Evolutionary conservation across 2,329 filamentous ascomycete species (phyloP).

Genomic region (Trichophyton verrucosum): DNA sequence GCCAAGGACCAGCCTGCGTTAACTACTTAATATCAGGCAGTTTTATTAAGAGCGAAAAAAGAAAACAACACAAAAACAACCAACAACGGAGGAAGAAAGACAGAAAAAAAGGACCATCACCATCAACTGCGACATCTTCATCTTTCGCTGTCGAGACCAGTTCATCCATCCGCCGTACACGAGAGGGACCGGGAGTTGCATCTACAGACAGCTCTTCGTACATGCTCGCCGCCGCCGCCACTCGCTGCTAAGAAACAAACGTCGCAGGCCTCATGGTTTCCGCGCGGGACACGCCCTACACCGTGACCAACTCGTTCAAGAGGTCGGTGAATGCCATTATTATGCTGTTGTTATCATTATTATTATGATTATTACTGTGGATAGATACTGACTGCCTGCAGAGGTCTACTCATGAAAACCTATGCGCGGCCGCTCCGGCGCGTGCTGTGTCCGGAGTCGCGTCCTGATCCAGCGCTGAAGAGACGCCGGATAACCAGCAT

Average conservation of each 20-base stretch:
- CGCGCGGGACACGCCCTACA: conserved; percentile 35
- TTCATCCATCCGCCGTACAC: not conserved
- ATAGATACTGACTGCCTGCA: conserved; percentile 16
- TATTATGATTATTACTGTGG: not conserved
- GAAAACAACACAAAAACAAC: not conserved
- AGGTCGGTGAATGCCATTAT: conserved; percentile 21
- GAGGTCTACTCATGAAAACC: conserved; percentile 39
- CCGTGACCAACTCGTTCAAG: conserved; percentile 40
- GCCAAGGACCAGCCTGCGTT: not conserved
- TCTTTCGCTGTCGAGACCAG: not conserved
- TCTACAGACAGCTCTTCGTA: not conserved
- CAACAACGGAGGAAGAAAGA: not conserved
- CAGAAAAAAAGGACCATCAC: too few species aligned
- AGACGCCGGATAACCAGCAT: conserved; percentile 30
- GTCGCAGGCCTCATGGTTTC: conserved; percentile 10
- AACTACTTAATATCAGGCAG: not conserved
- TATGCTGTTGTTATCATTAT: not conserved
- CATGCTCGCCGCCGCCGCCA: not conserved
- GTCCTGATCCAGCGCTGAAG: conserved; percentile 27
- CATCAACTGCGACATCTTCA: too few species aligned
- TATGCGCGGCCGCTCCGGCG: conserved; percentile 38
- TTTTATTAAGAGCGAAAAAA: not conserved
- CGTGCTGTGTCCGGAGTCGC: conserved; percentile 35
- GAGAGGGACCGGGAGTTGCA: not conserved
- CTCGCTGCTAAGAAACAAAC: not conserved